phyloP scores from a whole-genome alignment of 23 red algal species.

The Gracilariopsis chorda region DNA sequence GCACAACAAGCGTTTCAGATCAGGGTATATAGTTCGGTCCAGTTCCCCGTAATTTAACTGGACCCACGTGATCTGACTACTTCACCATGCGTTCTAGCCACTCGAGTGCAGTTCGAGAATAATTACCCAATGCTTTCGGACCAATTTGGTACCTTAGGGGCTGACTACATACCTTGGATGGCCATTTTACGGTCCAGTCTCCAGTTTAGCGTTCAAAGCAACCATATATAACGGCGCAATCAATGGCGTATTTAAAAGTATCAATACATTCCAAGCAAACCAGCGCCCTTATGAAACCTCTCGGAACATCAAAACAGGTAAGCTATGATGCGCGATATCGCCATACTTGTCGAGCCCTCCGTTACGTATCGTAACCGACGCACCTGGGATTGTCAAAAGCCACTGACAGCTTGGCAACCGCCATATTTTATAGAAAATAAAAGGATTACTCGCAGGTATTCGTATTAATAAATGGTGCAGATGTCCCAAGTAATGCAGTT shows the following conservation, averaged over 20 bases:
- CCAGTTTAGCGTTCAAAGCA: constrained; percentile 71
- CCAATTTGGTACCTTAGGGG: constrained; percentile 56
- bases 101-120: constrained; percentile 90
- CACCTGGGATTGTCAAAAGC: constrained; percentile 87
- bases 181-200: constrained; percentile 59
- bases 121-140: constrained; percentile 90
- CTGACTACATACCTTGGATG: constrained; percentile 79
- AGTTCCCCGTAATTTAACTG: constrained; percentile 7
- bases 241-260: constrained; percentile 73
- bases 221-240: constrained; percentile 80
- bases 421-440: constrained; percentile 81
- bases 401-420: constrained; percentile 82
- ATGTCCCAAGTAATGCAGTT: background rate
- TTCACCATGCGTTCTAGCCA: constrained; percentile 68
- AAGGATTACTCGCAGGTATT: constrained; percentile 55
- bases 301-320: constrained; percentile 56
- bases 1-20: constrained; percentile 58
- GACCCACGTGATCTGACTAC: constrained; percentile 40
- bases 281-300: background rate
- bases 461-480: background rate
- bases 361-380: constrained; percentile 43
- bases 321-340: constrained; percentile 64
- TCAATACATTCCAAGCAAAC: constrained; percentile 91
- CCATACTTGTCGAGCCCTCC: constrained; percentile 2
- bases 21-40: constrained; percentile 64